Conservation (phyloP, 1,139 yeast genomes). For the Ogataea hybrid region DNA sequence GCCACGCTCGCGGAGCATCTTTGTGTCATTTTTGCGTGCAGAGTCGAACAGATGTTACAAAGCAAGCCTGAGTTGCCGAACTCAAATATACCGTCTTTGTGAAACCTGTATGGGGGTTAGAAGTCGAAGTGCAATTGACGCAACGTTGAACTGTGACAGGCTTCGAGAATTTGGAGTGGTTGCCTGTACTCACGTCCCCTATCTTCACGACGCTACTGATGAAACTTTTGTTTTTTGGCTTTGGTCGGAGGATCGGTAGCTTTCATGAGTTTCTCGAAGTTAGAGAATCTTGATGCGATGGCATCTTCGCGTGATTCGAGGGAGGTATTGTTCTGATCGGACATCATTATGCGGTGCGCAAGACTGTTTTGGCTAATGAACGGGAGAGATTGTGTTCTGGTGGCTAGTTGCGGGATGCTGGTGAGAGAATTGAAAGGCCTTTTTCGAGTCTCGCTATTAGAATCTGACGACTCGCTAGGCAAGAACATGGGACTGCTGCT, state of each 20-base stretch:
- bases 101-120: slow-evolving; percentile 33
- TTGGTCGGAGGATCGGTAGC: slow-evolving; percentile 25
- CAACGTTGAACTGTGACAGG: slow-evolving; percentile 22
- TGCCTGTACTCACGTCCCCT: slow-evolving; percentile 26
- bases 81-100: slow-evolving; percentile 32
- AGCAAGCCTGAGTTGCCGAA: slow-evolving; percentile 34
- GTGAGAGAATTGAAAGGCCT: slow-evolving; percentile 8
- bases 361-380: slow-evolving; percentile 30
- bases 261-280: slow-evolving; percentile 26
- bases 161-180: slow-evolving; percentile 12
- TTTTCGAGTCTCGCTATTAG: slow-evolving; percentile 8
- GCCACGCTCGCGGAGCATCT: slow-evolving; percentile 30
- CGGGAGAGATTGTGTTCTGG: slow-evolving; percentile 35
- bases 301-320: slow-evolving; percentile 27
- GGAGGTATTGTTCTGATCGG: slow-evolving; percentile 23
- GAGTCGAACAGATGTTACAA: slow-evolving; percentile 29
- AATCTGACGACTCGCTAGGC: slow-evolving; percentile 11
- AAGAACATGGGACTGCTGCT: slow-evolving; percentile 19
- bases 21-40: slow-evolving; percentile 24
- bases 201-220: slow-evolving; percentile 30
- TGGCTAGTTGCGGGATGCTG: slow-evolving; percentile 28
- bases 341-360: slow-evolving; percentile 30
- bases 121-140: slow-evolving; percentile 31
- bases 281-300: slow-evolving; percentile 31
- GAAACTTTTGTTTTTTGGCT: slow-evolving; percentile 31